Evolutionary conservation across 2,329 filamentous ascomycete species (phyloP), one percentile per base, ranked within the genome.

Genomic region (Colletotrichum falcatum): DNA sequence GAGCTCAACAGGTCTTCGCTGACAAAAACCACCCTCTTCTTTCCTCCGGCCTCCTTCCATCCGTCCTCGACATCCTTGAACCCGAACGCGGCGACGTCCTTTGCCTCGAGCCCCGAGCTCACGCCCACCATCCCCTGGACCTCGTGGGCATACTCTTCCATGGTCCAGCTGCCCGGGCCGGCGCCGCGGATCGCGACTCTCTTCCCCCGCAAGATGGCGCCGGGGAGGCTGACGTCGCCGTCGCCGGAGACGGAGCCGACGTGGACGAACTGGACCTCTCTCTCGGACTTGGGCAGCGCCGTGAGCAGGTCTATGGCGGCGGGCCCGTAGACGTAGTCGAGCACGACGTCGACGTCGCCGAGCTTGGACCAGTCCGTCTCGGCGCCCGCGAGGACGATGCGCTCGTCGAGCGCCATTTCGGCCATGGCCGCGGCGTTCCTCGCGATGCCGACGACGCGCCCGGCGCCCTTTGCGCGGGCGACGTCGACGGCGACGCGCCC

Each of bases 251-350:
- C 74, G 1, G 79, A 77, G 6, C 87, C 87, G 65, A 89, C 85
- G 61, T 85, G 83, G 14, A 89, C 83, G 75, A 86, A 88, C 68
- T 88, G 86, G 30, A 87, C 79, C 0, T 84, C 80, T n/a, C 79
- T 81, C 37, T 76, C 76, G 1, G 81, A 79, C 44, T 77, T 79
- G 35, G 67, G 64, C 23, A 87, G 74, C 4, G 80, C 81, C 6
- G 76, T 74, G 9, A 89, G 78, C 12, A 85, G 76, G 6, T 82
- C 81, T 14, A 80, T 73, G 0, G 83, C 77, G 20, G 83, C 79
- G 0, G 81, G 78, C 0, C 87, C 88, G 76, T 86, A 89, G 9
- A 90, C 78, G 74, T 89, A 90, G 74, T 90, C 87, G 1, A 90
- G 78, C 4, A 90, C 81, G 3, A 89, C 81, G 71, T 90, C 87